phyloP scores from a whole-genome alignment of 495 filamentous ascomycete species.

The Xylaria acuta region DNA sequence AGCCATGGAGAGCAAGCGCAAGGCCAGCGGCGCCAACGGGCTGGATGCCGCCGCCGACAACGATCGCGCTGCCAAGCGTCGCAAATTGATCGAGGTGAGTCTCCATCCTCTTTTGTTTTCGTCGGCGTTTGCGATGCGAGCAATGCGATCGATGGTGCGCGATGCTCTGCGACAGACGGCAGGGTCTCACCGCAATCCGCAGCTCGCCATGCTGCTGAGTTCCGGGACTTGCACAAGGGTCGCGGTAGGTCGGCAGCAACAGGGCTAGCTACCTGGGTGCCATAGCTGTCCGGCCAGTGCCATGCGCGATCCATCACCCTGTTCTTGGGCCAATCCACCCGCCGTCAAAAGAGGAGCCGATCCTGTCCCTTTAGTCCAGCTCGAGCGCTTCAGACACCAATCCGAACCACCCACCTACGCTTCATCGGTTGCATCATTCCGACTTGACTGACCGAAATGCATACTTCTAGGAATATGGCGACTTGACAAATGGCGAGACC shows the following conservation, averaged over 20 bases:
- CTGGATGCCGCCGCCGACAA: conserved; percentile 44
- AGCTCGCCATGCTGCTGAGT: not conserved
- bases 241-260: conserved; percentile 12
- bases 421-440: conserved; percentile 12
- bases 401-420: conserved; percentile 1
- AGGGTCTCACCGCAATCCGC: not conserved
- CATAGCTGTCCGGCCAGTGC: not conserved
- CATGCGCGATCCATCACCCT: conserved; percentile 20
- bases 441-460: conserved; percentile 26
- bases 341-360: conserved; percentile 4
- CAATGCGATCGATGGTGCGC: not conserved
- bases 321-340: conserved; percentile 3
- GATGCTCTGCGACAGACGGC: conserved; percentile 23
- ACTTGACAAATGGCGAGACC: conserved; percentile 59
- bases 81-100: conserved; percentile 42
- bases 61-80: conserved; percentile 64
- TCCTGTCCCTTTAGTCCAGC: conserved; percentile 25
- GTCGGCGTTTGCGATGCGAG: conserved; percentile 2
- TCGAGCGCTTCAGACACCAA: not conserved
- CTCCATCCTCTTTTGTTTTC: conserved; percentile 28
- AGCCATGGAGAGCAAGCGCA: conserved; percentile 73
- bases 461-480: conserved; percentile 40
- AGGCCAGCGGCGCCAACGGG: conserved; percentile 54
- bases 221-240: conserved; percentile 8
- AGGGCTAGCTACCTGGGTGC: not conserved